Conservation (phyloP, 2,329 filamentous ascomycete species). For the Talaromyces sp. region DNA sequence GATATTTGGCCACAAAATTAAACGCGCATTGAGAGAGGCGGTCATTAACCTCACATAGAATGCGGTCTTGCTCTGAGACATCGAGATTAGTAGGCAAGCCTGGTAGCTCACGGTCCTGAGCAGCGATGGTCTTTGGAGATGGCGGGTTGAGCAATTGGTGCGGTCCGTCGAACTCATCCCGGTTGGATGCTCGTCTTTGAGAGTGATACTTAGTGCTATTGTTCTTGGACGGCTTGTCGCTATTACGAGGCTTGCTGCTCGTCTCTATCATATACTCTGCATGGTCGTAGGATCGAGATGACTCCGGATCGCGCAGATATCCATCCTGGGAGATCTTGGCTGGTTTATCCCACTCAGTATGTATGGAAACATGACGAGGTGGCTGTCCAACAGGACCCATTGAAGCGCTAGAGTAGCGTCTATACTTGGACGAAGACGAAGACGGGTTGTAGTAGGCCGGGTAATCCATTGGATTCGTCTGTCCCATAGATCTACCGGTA, state of each 20-base stretch:
- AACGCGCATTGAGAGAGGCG: slow-evolving; percentile 79
- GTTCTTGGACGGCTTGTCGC: slow-evolving; percentile 24
- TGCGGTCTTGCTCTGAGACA: slow-evolving; percentile 78
- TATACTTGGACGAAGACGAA: slow-evolving; percentile 22
- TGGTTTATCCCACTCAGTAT: slow-evolving; percentile 31
- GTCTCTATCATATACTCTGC: slow-evolving; percentile 34
- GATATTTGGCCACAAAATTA: slow-evolving; percentile 87
- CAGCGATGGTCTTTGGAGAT: slow-evolving; percentile 64
- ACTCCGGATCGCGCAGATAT: slow-evolving; percentile 29
- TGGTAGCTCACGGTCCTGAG: slow-evolving; percentile 75
- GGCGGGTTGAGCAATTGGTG: slow-evolving; percentile 76
- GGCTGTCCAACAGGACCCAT: slow-evolving; percentile 28
- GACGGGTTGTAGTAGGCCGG: slow-evolving; percentile 25
- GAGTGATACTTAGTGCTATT: slow-evolving; percentile 33
- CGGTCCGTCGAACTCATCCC: slow-evolving; percentile 85
- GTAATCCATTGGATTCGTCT: slow-evolving; percentile 27
- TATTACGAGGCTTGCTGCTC: slow-evolving; percentile 23
- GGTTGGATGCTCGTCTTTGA: slow-evolving; percentile 70
- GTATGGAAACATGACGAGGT: slow-evolving; percentile 25
- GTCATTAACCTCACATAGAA: slow-evolving; percentile 77
- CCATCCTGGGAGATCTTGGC: slow-evolving; percentile 26
- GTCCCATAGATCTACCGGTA: slow-evolving; percentile 18
- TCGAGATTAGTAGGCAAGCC: slow-evolving; percentile 77
- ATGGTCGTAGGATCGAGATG: slow-evolving; percentile 27
- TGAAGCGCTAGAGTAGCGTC: slow-evolving; percentile 24